These are phyloP conservation scores for Melampsora americana DNA, from an alignment of 1,284 basidiomycete species.

Conservation along the genomic window DNA sequence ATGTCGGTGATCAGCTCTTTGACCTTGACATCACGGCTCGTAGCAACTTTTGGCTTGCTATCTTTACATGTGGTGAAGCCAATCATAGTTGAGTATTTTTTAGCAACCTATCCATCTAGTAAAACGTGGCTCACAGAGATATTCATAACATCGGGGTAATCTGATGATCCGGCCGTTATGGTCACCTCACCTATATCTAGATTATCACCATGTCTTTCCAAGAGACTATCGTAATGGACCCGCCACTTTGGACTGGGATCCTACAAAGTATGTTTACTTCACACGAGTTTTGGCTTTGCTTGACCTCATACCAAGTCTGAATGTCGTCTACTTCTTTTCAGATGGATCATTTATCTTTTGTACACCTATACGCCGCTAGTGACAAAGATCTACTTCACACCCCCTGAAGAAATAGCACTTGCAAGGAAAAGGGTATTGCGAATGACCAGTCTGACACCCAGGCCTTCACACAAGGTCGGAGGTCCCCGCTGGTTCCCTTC, in stretches of 20 bases:
- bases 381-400: constrained; percentile 60
- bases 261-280: constrained; percentile 60
- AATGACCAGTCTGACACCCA: neutral
- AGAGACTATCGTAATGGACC: constrained; percentile 66
- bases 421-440: constrained; percentile 19
- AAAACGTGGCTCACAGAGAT: neutral
- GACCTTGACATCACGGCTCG: constrained; percentile 73
- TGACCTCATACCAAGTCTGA: neutral
- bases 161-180: constrained; percentile 37
- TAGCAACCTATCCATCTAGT: neutral
- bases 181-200: constrained; percentile 1
- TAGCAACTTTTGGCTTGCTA: constrained; percentile 68
- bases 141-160: neutral
- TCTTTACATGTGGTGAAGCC: constrained; percentile 71
- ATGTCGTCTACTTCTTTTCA: constrained; percentile 49
- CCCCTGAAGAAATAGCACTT: constrained; percentile 60
- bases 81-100: constrained; percentile 69
- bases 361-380: constrained; percentile 61
- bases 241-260: constrained; percentile 67
- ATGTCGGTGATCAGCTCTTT: constrained; percentile 72
- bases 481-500: neutral
- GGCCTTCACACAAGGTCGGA: neutral
- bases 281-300: neutral
- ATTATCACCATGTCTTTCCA: constrained; percentile 68
- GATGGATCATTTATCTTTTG: constrained; percentile 65